Base-by-base conservation (phyloP, 164 flowering plant genomes). In the Macadamia integrifolia region DNA sequence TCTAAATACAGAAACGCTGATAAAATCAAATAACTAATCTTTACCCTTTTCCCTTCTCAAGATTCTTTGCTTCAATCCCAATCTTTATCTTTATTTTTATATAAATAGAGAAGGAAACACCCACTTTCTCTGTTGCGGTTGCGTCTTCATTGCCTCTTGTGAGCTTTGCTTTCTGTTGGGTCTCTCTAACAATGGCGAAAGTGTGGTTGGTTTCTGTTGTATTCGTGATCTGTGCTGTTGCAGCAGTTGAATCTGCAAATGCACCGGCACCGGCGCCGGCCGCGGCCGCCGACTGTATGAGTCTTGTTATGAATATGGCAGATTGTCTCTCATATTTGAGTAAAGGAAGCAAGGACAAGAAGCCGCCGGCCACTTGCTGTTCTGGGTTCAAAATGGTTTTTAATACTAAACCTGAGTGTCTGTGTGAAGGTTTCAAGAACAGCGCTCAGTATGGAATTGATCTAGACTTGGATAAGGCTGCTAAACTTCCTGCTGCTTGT, bases 351-450 rank as follows among this genome's bases (percentile, higher is more conserved):
- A 79, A 79, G 1, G 65, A 48, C 9, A 32, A 68, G 31, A 88
- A 83, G 75, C 96, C 96, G 1, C 81, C 81, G 42, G 86, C 79
- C 28, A 58, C 69, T 1, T 90, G 92, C 76, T 90, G 96, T 40
- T 63, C 81, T n/a, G 96, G 93, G 6, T 73, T 89, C 69, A 87
- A 87, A 77, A 71, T 75, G 1, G 89, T 86, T 65, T 71, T 89
- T 63, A 80, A 82, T 58, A 60, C 84, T 1, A 73, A 77, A 67
- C 72, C 90, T 8, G 73, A 71, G 46, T 90, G 96, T 65, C 78
- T 90, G 28, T 88, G 96, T 58, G 86, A 84, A 71, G 82, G 75
- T 11, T 84, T 86, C 66, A 78, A 78, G 77, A 81, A 68, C 69
- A 85, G 87, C 61, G 80, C 83, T 9, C 77, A 79, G 57, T 66